Evolutionary conservation across 805 yeast genomes (phyloP).

Genomic region (Candida oleophila): DNA sequence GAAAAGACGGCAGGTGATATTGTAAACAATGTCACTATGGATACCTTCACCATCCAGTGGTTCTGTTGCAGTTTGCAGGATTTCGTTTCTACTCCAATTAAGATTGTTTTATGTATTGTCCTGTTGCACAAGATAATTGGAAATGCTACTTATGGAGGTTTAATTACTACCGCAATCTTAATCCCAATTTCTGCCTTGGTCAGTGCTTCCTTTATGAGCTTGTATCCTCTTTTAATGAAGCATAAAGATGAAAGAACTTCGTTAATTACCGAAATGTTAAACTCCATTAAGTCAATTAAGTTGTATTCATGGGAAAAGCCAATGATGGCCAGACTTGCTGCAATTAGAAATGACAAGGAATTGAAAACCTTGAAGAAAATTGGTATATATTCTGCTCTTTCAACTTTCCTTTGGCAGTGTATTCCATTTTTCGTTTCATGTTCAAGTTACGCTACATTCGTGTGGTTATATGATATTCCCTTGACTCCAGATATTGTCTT

Average conservation of each 20-base stretch:
- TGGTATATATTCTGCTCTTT: constrained; percentile 23
- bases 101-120: constrained; percentile 8
- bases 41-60: constrained; percentile 11
- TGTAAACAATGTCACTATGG: constrained; percentile 17
- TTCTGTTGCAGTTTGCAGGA: constrained; percentile 12
- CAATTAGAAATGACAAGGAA: constrained; percentile 25
- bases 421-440: constrained; percentile 27
- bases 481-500: constrained; percentile 28
- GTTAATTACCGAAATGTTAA: constrained; percentile 26
- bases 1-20: constrained; percentile 20
- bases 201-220: constrained; percentile 17
- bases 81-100: constrained; percentile 14
- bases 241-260: constrained; percentile 26
- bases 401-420: constrained; percentile 25
- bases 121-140: constrained; percentile 7
- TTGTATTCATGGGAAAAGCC: constrained; percentile 33
- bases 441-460: constrained; percentile 21
- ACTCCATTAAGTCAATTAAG: constrained; percentile 27
- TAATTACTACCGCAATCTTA: constrained; percentile 19
- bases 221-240: constrained; percentile 20
- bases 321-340: constrained; percentile 22
- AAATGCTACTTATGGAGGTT: constrained; percentile 25
- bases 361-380: constrained; percentile 16
- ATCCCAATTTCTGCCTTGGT: constrained; percentile 22
- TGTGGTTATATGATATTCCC: constrained; percentile 17